Base-by-base conservation (phyloP, 2,329 filamentous ascomycete species). In the Colletotrichum somersetense region DNA sequence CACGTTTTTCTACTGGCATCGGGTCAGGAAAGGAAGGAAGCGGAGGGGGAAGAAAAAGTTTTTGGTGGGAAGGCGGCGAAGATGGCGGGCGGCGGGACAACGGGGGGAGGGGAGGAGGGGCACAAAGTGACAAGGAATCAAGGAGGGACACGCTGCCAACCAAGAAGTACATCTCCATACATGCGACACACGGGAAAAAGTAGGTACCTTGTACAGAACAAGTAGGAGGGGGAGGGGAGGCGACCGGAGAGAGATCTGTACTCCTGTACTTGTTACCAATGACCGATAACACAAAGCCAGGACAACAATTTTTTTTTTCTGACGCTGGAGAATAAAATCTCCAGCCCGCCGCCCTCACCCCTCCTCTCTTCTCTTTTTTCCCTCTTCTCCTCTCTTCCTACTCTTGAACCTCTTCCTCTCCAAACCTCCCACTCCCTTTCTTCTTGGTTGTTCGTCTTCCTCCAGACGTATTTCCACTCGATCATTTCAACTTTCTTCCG, bases 391-490 rank as follows among this genome's bases (percentile, higher is more conserved):
- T 61, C 61, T 70, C 74, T 72, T 72, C 68, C 67, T 70, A 63
- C 75, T 78, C 76, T 65, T 74, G 75, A 75, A 75, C 76, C 74
- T 78, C 78, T 77, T 75, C 74, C 76, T 78, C 78, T 79, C 76
- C 74, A 77, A 75, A 76, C 77, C 79, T 77, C 78, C 78, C 77
- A 78, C 79, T 77, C 77, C 78, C 76, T 78, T 78, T 78, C 79
- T 75, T 75, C 76, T 77, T 80, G 80, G 67, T 64, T 56, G 63
- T 71, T 71, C 68, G 80, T 84, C 81, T 77, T 83, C 82, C 80
- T 83, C 79, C 79, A 77, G 84, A 81, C 83, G 84, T 80, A 82
- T 80, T 81, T 80, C 78, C 77, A 75, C 74, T 78, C 78, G 76
- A 78, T 81, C 77, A 77, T 75, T 76, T 76, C 75, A 74, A 72